phyloP scores from a whole-genome alignment of 495 filamentous ascomycete species.

The Neurospora sp. region DNA sequence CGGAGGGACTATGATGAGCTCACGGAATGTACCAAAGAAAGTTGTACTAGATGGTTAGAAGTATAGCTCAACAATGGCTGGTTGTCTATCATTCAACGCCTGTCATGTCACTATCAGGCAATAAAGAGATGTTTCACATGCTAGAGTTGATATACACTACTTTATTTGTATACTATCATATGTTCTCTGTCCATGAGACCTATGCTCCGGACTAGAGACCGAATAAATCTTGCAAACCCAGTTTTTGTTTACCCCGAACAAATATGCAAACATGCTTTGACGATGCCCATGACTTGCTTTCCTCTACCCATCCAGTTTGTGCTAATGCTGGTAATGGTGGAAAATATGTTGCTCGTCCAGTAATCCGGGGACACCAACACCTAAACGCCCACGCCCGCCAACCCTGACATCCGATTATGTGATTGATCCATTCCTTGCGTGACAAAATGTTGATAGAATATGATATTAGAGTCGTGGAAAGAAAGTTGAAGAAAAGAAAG shows the following conservation, averaged over 20 bases:
- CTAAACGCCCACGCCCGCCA: neutral
- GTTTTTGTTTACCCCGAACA: neutral
- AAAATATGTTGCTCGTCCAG: neutral
- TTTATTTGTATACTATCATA: neutral
- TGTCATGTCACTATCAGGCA: neutral
- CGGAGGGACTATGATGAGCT: neutral
- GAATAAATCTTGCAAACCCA: neutral
- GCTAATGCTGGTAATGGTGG: neutral
- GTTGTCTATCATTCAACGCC: neutral
- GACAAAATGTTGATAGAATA: neutral
- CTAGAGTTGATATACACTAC: neutral
- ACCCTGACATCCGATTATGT: neutral
- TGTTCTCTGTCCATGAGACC: neutral
- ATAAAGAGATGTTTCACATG: neutral
- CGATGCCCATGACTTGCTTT: neutral
- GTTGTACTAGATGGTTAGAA: neutral
- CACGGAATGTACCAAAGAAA: too few relatives aligned
- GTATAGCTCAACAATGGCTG: neutral
- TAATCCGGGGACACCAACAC: neutral
- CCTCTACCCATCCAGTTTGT: neutral
- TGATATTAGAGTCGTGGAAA: neutral
- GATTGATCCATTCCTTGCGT: neutral
- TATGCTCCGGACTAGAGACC: neutral
- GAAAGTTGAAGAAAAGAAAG: neutral
- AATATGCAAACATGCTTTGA: neutral